Conservation (phyloP, 1,284 basidiomycete species). For the Anthracocystis walkeri region DNA sequence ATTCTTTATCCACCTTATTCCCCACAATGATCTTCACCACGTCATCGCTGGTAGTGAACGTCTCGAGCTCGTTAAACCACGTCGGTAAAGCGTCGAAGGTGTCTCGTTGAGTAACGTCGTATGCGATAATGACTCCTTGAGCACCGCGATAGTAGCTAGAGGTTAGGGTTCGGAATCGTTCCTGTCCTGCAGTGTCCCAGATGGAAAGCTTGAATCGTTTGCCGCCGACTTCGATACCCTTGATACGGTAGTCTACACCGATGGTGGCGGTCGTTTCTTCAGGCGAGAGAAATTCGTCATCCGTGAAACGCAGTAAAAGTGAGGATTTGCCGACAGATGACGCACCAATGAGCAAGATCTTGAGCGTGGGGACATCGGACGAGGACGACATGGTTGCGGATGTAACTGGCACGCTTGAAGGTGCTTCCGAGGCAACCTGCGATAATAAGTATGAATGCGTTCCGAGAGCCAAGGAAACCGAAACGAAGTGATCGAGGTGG, state of each 20-base stretch:
- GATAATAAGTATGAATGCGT: neutral
- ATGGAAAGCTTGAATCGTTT: slow-evolving; percentile 74
- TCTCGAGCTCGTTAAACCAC: slow-evolving; percentile 95
- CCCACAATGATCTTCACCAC: slow-evolving; percentile 94
- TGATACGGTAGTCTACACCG: slow-evolving; percentile 74
- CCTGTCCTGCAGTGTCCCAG: slow-evolving; percentile 71
- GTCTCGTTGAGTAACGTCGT: slow-evolving; percentile 90
- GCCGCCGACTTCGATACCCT: slow-evolving; percentile 72
- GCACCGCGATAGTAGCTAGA: slow-evolving; percentile 92
- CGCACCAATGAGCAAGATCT: slow-evolving; percentile 77
- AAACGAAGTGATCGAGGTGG: no score
- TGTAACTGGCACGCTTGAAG: neutral
- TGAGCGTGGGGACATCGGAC: slow-evolving; percentile 69
- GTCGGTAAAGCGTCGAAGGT: slow-evolving; percentile 90
- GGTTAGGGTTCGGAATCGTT: slow-evolving; percentile 80
- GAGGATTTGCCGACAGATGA: slow-evolving; percentile 89
- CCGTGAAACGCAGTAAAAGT: slow-evolving; percentile 90
- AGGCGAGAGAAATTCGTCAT: slow-evolving; percentile 93
- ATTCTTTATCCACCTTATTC: slow-evolving; percentile 94
- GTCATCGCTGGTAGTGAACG: slow-evolving; percentile 78
- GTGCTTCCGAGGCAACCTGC: neutral
- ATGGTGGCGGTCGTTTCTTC: slow-evolving; percentile 97
- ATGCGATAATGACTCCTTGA: slow-evolving; percentile 93
- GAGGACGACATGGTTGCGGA: slow-evolving; percentile 29
- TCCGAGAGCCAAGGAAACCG: no score